Base-by-base conservation (phyloP, 2,329 filamentous ascomycete genomes). In the Amylocarpus encephaloides region DNA sequence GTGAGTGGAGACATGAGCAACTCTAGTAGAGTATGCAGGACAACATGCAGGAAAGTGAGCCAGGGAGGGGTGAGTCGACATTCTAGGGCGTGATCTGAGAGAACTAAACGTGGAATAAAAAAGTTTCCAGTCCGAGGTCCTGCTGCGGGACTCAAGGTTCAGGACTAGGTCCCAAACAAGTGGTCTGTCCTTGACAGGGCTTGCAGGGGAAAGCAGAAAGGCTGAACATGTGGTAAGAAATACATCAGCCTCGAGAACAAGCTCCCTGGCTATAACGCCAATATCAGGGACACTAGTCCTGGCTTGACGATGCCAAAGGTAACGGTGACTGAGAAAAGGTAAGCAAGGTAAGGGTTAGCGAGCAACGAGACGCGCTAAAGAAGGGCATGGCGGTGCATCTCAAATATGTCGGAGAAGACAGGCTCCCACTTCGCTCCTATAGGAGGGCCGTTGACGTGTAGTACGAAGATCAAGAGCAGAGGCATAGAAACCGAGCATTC, bases 151-250 rank as follows among this genome's bases (percentile, higher is more conserved):
- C 49, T 46, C 39, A 36, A 42, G 50, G 48, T 35, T n/a, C 32
- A 52, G 41, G 19, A 56, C 52, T 46, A 51, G 51, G 42, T 43
- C 51, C 57, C 60, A 60, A 61, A 62, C 56, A 46, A 54, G 50
- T 59, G 56, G 59, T 63, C 57, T 58, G 45, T 54, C 53, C 56
- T 45, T 46, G 47, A 53, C 36, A 51, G 53, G 56, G 55, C 46
- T 55, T 55, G 52, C 51, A 49, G 43, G 46, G 41, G 43, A 29
- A 30, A 44, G 46, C 44, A 33, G 46, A 45, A 57, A 56, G 59
- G 61, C 61, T 61, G 60, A 62, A 56, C 22, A 60, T 57, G 55
- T 56, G 58, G 58, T 62, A 54, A 62, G 59, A 59, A 53, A 57
- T 49, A 29, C 51, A 58, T 62, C 60, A 62, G 60, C 60, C 60